Percentiles rank a stretch among this genome's conserved stretches.
Conservation (phyloP, 2,329 filamentous ascomycete genomes). For the Botrytis aclada region DNA sequence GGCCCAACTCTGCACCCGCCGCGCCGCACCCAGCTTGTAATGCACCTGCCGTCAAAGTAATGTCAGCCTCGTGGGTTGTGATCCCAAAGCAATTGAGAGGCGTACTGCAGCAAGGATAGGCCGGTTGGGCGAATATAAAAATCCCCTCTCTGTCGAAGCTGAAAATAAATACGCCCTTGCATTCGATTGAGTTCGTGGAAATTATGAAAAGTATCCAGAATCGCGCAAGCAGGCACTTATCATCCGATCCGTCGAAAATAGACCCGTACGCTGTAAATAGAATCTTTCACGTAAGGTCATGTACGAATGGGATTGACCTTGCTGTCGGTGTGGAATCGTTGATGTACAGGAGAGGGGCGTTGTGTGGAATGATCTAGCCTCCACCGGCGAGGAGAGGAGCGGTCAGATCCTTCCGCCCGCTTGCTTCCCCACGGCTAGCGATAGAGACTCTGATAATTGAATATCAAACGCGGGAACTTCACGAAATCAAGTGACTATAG, state of each 20-base stretch:
- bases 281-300: constrained; percentile 7
- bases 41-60: neutral
- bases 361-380: neutral
- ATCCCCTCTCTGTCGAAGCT: neutral
- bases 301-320: neutral
- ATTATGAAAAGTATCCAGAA: neutral
- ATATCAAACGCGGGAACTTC: constrained; percentile 6
- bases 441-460: neutral
- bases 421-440: constrained; percentile 7
- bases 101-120: constrained; percentile 7
- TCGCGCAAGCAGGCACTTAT: neutral
- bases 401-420: constrained; percentile 12
- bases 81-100: constrained; percentile 9
- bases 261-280: neutral
- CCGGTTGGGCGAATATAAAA: neutral
- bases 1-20: neutral
- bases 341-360: constrained; percentile 5
- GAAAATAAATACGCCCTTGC: neutral
- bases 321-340: constrained; percentile 8
- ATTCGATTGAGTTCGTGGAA: neutral
- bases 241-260: neutral
- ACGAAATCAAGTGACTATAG: constrained; percentile 16
- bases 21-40: neutral
- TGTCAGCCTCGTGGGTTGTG: constrained; percentile 13
- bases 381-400: neutral